Evolutionary conservation across 2,329 filamentous ascomycete species (phyloP).

Genomic region (Pseudopyricularia cyperi): DNA sequence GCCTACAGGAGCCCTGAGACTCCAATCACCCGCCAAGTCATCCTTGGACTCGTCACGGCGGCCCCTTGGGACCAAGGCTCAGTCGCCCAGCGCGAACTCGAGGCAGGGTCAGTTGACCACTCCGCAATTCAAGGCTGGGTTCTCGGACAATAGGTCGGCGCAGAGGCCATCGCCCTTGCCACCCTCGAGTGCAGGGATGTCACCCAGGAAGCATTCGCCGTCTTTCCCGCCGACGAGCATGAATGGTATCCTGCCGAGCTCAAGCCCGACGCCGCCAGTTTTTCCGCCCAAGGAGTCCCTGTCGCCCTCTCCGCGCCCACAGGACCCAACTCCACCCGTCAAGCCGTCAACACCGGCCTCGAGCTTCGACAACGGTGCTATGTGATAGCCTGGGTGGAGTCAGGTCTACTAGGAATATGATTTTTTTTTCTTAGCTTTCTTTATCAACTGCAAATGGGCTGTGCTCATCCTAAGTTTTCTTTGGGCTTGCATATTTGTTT

Average conservation of each 20-base stretch:
- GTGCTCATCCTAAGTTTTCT: background rate
- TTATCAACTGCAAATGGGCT: background rate
- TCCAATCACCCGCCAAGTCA: background rate
- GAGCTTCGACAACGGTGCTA: slow-evolving; percentile 1
- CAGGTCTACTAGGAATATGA: background rate
- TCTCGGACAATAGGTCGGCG: slow-evolving; percentile 13
- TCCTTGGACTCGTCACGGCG: background rate
- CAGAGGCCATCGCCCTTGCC: slow-evolving; percentile 24
- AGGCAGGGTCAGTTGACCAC: background rate
- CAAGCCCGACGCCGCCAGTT: slow-evolving; percentile 26
- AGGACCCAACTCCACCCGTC: slow-evolving; percentile 47
- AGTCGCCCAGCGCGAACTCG: background rate
- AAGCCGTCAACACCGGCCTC: slow-evolving; percentile 23
- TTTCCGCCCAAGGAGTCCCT: slow-evolving; percentile 45
- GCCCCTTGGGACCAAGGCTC: background rate
- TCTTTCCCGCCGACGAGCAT: slow-evolving; percentile 18
- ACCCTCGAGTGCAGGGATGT: slow-evolving; percentile 32
- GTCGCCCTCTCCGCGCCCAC: slow-evolving; percentile 41
- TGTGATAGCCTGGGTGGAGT: background rate
- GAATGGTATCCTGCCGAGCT: slow-evolving; percentile 14
- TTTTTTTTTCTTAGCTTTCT: too few relatives aligned
- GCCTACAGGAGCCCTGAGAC: background rate
- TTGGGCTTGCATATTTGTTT: background rate
- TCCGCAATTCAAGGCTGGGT: slow-evolving; percentile 5
- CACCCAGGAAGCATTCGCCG: slow-evolving; percentile 39